phyloP scores from a whole-genome alignment of 148 eudicot genomes.

The Pouteria glomerata region DNA sequence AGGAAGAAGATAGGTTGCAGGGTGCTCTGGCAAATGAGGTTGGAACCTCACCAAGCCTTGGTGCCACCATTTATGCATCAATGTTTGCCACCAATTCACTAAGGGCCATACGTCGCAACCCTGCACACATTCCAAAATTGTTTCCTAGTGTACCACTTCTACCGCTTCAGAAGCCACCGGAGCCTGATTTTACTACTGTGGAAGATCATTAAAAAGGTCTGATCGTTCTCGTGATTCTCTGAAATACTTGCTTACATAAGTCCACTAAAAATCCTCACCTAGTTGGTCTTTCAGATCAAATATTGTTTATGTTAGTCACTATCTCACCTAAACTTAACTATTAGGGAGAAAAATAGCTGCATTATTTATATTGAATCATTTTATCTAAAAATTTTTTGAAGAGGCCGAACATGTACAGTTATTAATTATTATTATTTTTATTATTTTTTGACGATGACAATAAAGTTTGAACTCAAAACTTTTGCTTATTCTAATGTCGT shows the following conservation, averaged over 20 bases:
- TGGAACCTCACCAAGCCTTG: slow-evolving; percentile 50
- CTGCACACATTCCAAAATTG: slow-evolving; percentile 16
- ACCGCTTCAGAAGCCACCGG: slow-evolving; percentile 53
- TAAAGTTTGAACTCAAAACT: no score
- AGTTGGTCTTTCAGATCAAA: no score
- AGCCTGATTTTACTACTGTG: slow-evolving; percentile 55
- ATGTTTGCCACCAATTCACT: slow-evolving; percentile 57
- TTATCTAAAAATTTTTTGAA: no score
- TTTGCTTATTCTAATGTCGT: no score
- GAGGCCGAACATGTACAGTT: no score
- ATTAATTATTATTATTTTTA: no score
- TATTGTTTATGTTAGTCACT: no score
- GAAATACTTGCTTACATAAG: neutral
- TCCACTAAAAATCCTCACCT: neutral
- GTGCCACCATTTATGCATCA: slow-evolving; percentile 58
- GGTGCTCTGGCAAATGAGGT: slow-evolving; percentile 32
- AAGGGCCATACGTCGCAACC: slow-evolving; percentile 30
- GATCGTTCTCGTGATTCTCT: neutral
- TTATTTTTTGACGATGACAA: no score
- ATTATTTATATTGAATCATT: no score
- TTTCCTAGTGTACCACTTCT: slow-evolving; percentile 34
- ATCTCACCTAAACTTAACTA: no score
- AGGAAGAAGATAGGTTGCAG: slow-evolving; percentile 43
- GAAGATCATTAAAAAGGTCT: slow-evolving; percentile 22
- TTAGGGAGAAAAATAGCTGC: no score